Conservation (phyloP, 306 rosid species). For the Geum urbanum region DNA sequence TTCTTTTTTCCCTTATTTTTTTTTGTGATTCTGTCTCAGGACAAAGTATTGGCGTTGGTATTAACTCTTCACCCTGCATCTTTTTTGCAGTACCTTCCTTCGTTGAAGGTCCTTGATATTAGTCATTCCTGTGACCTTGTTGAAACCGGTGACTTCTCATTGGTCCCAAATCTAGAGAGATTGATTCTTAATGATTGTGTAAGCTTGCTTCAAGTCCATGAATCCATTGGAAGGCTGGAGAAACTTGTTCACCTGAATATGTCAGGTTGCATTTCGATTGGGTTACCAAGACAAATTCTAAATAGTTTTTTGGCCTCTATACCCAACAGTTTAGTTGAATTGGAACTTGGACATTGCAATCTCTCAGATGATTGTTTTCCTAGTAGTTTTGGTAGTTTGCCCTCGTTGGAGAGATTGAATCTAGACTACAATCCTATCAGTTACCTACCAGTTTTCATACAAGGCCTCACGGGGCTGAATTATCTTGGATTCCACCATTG, state of each 20-base stretch:
- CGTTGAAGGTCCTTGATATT: constrained; percentile 14
- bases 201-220: constrained; percentile 1
- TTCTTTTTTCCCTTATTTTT: too few species aligned
- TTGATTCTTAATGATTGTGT: constrained; percentile 10
- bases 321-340: background rate
- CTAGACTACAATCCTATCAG: too few species aligned
- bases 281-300: background rate
- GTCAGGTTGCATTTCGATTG: constrained; percentile 13
- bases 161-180: constrained; percentile 8
- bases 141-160: constrained; percentile 1
- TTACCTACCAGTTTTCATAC: background rate
- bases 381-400: background rate
- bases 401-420: too few species aligned
- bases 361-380: background rate
- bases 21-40: background rate
- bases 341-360: background rate
- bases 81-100: background rate
- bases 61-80: background rate
- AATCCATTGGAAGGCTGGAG: constrained; percentile 9
- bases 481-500: rapidly evolving
- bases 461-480: background rate
- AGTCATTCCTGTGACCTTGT: constrained; percentile 3
- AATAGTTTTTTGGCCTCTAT: background rate
- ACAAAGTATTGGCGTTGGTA: too few species aligned
- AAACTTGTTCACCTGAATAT: constrained; percentile 7